Evolutionary conservation across 2,329 filamentous ascomycete species (phyloP).

Genomic region (Talaromyces islandicus): DNA sequence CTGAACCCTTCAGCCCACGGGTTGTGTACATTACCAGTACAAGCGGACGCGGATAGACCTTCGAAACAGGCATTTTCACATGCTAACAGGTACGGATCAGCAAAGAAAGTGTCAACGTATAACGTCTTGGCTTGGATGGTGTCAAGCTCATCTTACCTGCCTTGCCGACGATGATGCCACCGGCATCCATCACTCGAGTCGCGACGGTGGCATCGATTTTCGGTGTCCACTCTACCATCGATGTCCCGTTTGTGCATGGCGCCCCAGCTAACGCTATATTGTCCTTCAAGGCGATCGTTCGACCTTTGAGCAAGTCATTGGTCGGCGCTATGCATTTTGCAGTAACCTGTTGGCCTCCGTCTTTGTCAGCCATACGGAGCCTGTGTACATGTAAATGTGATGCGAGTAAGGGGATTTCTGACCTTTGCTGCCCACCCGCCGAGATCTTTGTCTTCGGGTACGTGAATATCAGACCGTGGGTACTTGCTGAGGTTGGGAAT

Average conservation of each 20-base stretch:
- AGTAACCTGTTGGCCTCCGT: background rate
- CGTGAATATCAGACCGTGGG: constrained; percentile 1
- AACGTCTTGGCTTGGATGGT: no score
- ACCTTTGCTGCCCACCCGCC: constrained; percentile 3
- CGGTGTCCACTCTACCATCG: constrained; percentile 16
- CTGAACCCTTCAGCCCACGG: constrained; percentile 26
- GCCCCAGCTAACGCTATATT: background rate
- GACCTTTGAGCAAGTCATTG: background rate
- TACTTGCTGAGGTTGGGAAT: constrained; percentile 6
- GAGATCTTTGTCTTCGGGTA: constrained; percentile 3
- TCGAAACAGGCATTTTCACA: constrained; percentile 31
- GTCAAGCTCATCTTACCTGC: background rate
- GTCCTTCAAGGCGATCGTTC: background rate
- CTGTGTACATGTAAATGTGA: background rate
- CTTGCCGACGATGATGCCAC: constrained; percentile 24
- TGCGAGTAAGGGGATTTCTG: no score
- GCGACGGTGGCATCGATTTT: constrained; percentile 26
- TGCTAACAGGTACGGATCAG: constrained; percentile 1
- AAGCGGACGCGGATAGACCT: constrained; percentile 25
- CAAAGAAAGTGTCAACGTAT: constrained; percentile 1
- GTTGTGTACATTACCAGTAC: constrained; percentile 28
- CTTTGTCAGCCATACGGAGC: no score
- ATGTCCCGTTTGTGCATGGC: background rate
- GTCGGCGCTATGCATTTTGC: constrained; percentile 1
- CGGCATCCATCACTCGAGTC: constrained; percentile 23